Conservation (phyloP, 1,284 basidiomycete species). For the Fomitopsis schrenkii region DNA sequence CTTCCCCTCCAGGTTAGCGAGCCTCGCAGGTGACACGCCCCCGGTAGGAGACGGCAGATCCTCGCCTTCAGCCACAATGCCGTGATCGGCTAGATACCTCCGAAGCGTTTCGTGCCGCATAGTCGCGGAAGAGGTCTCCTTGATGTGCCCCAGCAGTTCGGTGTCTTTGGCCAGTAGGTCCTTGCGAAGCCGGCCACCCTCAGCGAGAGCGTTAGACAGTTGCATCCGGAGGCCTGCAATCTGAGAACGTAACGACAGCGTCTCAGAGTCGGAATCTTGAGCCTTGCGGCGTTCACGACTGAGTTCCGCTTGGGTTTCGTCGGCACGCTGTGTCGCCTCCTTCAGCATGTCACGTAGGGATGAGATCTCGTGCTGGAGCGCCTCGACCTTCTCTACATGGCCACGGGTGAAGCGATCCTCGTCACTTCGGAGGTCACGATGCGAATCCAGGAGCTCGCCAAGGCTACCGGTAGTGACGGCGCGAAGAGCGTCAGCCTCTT, state of each 20-base stretch:
- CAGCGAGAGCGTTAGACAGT: conserved; percentile 67
- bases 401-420: conserved; percentile 72
- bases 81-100: conserved; percentile 87
- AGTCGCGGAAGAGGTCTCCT: conserved; percentile 69
- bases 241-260: conserved; percentile 71
- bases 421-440: conserved; percentile 75
- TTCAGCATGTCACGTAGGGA: conserved; percentile 76
- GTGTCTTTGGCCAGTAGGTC: conserved; percentile 68
- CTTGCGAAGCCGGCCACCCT: conserved; percentile 69
- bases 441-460: conserved; percentile 81
- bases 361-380: conserved; percentile 73
- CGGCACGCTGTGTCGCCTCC: conserved; percentile 69
- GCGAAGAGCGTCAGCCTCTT: conserved; percentile 85
- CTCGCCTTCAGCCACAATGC: conserved; percentile 72
- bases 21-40: conserved; percentile 43
- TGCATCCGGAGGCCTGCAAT: conserved; percentile 77
- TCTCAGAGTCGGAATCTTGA: conserved; percentile 68
- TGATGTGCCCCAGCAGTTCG: conserved; percentile 62
- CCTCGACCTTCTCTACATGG: conserved; percentile 77
- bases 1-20: conserved; percentile 72
- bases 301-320: conserved; percentile 69
- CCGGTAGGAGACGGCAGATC: conserved; percentile 47
- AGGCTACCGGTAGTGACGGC: conserved; percentile 81
- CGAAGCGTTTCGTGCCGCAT: conserved; percentile 81
- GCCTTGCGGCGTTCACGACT: conserved; percentile 65